Conservation (phyloP, 106 monocot species). For the Dendrobium nobile region DNA sequence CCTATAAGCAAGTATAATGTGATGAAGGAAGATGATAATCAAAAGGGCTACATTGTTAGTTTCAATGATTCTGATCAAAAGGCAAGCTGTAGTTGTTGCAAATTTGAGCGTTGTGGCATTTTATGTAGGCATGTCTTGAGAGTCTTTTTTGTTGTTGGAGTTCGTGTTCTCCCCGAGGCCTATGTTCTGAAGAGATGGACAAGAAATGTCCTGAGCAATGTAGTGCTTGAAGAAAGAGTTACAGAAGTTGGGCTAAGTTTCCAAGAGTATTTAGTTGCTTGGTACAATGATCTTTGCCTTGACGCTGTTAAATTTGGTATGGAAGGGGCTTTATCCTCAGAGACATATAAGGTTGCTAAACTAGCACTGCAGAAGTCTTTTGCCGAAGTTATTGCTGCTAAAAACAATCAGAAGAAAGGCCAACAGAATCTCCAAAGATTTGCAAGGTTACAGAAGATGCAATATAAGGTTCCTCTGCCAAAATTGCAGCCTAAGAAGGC, state of each 20-base stretch:
- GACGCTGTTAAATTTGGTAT: constrained; percentile 76
- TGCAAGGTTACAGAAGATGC: constrained; percentile 73
- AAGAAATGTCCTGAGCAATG: constrained; percentile 34
- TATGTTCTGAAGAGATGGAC: constrained; percentile 86
- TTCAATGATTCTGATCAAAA: constrained; percentile 46
- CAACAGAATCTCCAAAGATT: constrained; percentile 66
- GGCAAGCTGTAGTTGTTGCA: constrained; percentile 68
- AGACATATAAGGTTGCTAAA: constrained; percentile 82
- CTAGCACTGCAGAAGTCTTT: constrained; percentile 74
- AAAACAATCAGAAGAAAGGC: constrained; percentile 54
- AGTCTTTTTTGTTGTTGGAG: constrained; percentile 72
- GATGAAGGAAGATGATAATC: constrained; percentile 47
- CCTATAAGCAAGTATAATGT: constrained; percentile 58
- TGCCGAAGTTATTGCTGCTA: constrained; percentile 49
- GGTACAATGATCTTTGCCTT: constrained; percentile 82
- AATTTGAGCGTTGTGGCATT: constrained; percentile 75
- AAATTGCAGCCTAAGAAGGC: constrained; percentile 72
- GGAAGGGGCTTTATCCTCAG: constrained; percentile 59
- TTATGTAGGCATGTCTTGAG: constrained; percentile 77
- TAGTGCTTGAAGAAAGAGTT: constrained; percentile 26
- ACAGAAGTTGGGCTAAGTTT: constrained; percentile 35
- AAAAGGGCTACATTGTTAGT: constrained; percentile 30
- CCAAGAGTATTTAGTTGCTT: constrained; percentile 48
- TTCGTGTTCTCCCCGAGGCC: constrained; percentile 51
- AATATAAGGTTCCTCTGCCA: constrained; percentile 74